Evolutionary conservation across 805 yeast genomes (phyloP), one percentile per base, ranked within the genome.

Genomic region (Scheffersomyces coipomensis): DNA sequence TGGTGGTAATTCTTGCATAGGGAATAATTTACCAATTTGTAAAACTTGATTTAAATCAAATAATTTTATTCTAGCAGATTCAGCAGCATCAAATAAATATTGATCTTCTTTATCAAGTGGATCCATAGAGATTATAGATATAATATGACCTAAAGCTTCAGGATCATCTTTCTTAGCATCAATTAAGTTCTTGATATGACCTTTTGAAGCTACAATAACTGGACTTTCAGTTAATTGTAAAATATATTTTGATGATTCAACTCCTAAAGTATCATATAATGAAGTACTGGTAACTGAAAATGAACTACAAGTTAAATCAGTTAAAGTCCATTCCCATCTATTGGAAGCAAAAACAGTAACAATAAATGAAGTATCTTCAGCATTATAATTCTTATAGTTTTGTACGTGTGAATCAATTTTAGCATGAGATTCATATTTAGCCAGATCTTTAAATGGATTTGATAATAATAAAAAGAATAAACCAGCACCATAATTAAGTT

Each of bases 321-420:
- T 60, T n/a, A 84, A 56, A 21, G 73, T 68, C 93, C 93, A 85
- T 58, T 85, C 87, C n/a, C 74, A 66, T 34, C 80, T 66, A 55
- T 83, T 83, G 12, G 72, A 66, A 19, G 85, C 73, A 56, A 76
- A 76, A 19, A 83, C 49, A 1, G 85, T 66, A 33, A 82, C 73
- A 29, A 81, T 63, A 49, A 79, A 82, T 2, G 58, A 53, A 35
- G 34, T 29, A 29, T 39, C 50, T 13, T 46, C 43, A 18, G 25
- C 35, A 29, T 68, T 62, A 35, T 58, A 66, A 16, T 51, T 48
- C 43, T 64, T 62, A 18, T 46, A 45, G 18, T 59, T 36, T 16
- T 36, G 36, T 22, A 42, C 38, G 38, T 70, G 73, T 34, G 49
- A 44, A 24, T 52, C 49, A 37, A 62, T 60, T 43, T 58, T 53